phyloP scores from a whole-genome alignment of 192 early-diverging fungal genomes.

The Pilobolus umbonatus region DNA sequence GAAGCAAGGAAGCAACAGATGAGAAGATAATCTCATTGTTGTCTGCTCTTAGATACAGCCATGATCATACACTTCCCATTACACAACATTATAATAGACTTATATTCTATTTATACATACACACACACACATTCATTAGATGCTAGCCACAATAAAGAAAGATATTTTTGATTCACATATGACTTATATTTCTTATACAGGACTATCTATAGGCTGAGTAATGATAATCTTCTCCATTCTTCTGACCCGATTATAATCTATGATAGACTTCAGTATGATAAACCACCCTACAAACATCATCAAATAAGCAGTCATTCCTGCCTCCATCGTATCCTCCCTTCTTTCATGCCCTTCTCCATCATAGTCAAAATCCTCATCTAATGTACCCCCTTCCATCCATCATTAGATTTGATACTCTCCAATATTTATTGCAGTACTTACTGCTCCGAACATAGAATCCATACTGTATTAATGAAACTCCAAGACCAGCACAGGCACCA shows the following conservation, averaged over 20 bases:
- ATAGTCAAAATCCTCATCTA: slow-evolving; percentile 26
- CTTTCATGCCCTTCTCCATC: slow-evolving; percentile 11
- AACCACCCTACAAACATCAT: slow-evolving; percentile 68
- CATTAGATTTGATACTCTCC: background rate
- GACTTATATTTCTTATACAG: no score
- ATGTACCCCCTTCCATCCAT: slow-evolving; percentile 17
- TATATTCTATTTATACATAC: no score
- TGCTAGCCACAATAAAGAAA: no score
- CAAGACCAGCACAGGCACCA: slow-evolving; percentile 70
- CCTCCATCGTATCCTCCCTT: slow-evolving; percentile 1
- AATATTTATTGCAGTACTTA: background rate
- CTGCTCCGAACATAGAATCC: slow-evolving; percentile 58
- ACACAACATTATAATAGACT: no score
- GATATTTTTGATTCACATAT: no score
- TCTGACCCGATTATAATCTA: slow-evolving; percentile 65
- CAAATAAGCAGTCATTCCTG: slow-evolving; percentile 51
- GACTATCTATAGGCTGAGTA: slow-evolving; percentile 5
- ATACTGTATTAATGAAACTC: slow-evolving; percentile 72
- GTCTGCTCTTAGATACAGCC: no score
- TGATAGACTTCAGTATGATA: slow-evolving; percentile 61
- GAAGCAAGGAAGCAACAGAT: slow-evolving; percentile 26
- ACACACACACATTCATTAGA: no score
- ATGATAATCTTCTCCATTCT: slow-evolving; percentile 59
- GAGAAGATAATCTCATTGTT: no score
- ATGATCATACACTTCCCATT: no score